Evolutionary conservation across 371 early-diverging fungal species (phyloP).

Genomic region (Batrachochytrium dendrobatidis): DNA sequence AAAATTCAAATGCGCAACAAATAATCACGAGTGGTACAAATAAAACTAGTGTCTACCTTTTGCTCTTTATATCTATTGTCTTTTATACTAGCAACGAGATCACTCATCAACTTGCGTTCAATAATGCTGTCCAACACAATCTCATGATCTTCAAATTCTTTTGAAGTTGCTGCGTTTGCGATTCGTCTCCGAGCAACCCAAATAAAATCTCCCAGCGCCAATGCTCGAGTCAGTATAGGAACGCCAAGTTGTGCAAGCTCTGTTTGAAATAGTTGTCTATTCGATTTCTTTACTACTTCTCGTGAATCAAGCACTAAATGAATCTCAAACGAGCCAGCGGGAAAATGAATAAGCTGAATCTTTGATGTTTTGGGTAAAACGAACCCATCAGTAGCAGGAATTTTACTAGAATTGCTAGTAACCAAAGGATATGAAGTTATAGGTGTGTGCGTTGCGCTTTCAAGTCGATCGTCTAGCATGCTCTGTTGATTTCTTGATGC

Average conservation of each 20-base stretch:
- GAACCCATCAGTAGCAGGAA: neutral
- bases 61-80: slow-evolving; percentile 95
- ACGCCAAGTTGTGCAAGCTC: slow-evolving; percentile 55
- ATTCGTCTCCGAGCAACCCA: too few relatives aligned
- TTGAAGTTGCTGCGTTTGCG: slow-evolving; percentile 27
- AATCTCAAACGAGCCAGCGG: slow-evolving; percentile 62
- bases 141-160: slow-evolving; percentile 42
- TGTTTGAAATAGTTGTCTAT: slow-evolving; percentile 65
- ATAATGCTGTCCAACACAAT: slow-evolving; percentile 76
- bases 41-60: too few relatives aligned
- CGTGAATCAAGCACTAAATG: slow-evolving; percentile 72
- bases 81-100: slow-evolving; percentile 82
- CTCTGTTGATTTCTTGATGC: neutral
- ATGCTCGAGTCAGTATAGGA: slow-evolving; percentile 44
- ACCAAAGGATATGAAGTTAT: neutral
- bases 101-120: slow-evolving; percentile 93
- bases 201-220: slow-evolving; percentile 80
- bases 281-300: slow-evolving; percentile 59
- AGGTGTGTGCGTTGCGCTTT: neutral
- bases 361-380: neutral
- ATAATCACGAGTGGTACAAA: too few relatives aligned
- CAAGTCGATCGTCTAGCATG: neutral
- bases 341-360: slow-evolving; percentile 13
- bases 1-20: too few relatives aligned
- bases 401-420: neutral